These are phyloP conservation scores for Penicillium taxi DNA, from an alignment of 495 filamentous ascomycete genomes.

Conservation along the genomic window DNA sequence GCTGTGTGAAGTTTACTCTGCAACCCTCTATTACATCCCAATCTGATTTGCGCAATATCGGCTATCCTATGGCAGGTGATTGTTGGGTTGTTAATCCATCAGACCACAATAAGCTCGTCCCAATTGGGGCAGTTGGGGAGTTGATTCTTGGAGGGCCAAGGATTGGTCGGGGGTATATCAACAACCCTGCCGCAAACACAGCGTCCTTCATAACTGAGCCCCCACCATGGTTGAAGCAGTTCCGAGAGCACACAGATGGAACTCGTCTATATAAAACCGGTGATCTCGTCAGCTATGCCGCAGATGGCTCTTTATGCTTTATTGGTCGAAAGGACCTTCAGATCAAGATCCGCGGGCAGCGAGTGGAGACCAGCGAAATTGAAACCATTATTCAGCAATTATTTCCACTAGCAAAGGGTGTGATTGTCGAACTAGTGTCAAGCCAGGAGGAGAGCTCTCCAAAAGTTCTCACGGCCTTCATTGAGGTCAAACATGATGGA, in stretches of 20 bases:
- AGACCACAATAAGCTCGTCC: conserved; percentile 37
- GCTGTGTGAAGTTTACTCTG: not conserved
- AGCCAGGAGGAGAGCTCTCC: too few species aligned
- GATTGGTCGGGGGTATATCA: conserved; percentile 43
- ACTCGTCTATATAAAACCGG: conserved; percentile 26
- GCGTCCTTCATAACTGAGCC: not conserved
- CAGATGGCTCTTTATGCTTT: conserved; percentile 6
- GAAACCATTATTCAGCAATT: conserved; percentile 12
- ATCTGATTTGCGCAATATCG: not conserved
- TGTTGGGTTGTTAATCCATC: conserved; percentile 15
- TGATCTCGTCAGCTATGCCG: conserved; percentile 3
- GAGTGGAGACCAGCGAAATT: conserved; percentile 34
- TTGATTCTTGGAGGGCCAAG: conserved; percentile 45
- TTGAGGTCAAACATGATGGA: too few species aligned
- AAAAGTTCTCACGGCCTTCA: not conserved
- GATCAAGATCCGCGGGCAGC: conserved; percentile 25
- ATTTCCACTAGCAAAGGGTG: too few species aligned
- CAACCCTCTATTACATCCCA: not conserved
- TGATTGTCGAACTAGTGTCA: too few species aligned
- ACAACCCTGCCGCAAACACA: conserved; percentile 6
- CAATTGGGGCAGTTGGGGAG: conserved; percentile 46
- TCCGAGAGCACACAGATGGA: not conserved
- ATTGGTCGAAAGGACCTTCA: conserved; percentile 10
- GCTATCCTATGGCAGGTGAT: not conserved
- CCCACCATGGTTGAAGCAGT: not conserved